Evolutionary conservation across 2,329 filamentous ascomycete genomes (phyloP).

Genomic region (Sporothrix schenckii): DNA sequence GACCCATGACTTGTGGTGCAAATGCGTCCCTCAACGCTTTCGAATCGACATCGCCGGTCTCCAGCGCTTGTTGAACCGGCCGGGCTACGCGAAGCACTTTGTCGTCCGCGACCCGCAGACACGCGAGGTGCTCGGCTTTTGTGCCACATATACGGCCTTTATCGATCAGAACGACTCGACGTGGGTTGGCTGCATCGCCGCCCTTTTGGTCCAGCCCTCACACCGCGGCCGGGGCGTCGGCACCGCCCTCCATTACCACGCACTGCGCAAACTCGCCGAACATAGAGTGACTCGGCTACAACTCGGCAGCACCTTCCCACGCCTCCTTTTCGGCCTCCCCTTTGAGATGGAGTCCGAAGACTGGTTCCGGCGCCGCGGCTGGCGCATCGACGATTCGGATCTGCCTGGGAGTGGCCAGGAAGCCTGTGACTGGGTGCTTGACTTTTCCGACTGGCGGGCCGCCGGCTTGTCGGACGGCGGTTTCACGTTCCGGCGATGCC

Average conservation of each 20-base stretch:
- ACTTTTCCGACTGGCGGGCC: constrained; percentile 54
- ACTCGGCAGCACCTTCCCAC: constrained; percentile 62
- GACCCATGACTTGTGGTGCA: constrained; percentile 53
- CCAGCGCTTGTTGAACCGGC: constrained; percentile 53
- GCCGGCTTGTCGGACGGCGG: constrained; percentile 47
- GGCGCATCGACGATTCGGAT: constrained; percentile 51
- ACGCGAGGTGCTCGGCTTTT: constrained; percentile 57
- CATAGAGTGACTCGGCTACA: constrained; percentile 58
- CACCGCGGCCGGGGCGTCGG: constrained; percentile 57
- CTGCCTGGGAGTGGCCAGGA: constrained; percentile 53
- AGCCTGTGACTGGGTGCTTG: constrained; percentile 58
- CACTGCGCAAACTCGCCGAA: constrained; percentile 52
- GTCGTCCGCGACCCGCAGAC: constrained; percentile 55
- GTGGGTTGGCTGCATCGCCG: constrained; percentile 59
- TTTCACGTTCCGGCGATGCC: constrained; percentile 52
- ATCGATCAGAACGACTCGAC: constrained; percentile 56
- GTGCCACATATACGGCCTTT: constrained; percentile 63
- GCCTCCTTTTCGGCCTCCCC: constrained; percentile 59
- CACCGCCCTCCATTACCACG: constrained; percentile 56
- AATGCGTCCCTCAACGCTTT: constrained; percentile 52
- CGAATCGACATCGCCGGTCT: constrained; percentile 50
- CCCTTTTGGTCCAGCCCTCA: constrained; percentile 55
- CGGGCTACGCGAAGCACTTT: constrained; percentile 62
- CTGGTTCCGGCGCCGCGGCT: constrained; percentile 60
- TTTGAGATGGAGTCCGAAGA: constrained; percentile 47